phyloP scores from a whole-genome alignment of 2,329 filamentous ascomycete genomes.

The Fusarium sp. region DNA sequence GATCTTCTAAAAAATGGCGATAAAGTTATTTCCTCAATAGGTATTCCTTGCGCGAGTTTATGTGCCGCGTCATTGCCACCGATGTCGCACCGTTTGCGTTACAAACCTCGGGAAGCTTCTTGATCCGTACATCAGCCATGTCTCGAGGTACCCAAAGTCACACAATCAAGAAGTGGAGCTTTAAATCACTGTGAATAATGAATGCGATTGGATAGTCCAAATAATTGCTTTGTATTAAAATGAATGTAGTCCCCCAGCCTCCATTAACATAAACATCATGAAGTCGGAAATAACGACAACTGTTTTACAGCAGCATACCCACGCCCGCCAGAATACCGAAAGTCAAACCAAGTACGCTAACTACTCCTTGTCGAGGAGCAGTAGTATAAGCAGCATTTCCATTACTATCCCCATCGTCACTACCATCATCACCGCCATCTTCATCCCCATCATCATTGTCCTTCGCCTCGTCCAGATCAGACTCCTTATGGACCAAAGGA shows the following conservation, averaged over 20 bases:
- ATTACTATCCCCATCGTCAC: not conserved
- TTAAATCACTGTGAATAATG: too few relatives aligned
- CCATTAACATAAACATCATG: not conserved
- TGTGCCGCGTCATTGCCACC: not conserved
- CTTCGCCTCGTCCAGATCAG: not conserved
- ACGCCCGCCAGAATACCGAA: conserved; percentile 5
- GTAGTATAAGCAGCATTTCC: not conserved
- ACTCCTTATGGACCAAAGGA: not conserved
- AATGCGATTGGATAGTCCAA: not conserved
- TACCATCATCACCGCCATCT: not conserved
- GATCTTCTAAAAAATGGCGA: not conserved
- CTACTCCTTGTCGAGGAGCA: not conserved
- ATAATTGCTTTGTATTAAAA: not conserved
- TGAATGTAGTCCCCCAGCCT: not conserved
- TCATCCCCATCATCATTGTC: not conserved
- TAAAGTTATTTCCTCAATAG: not conserved
- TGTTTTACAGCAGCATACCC: conserved; percentile 4
- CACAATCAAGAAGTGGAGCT: too few relatives aligned
- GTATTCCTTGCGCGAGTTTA: not conserved
- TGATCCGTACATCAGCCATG: not conserved
- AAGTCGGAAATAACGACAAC: not conserved
- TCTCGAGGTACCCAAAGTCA: too few relatives aligned
- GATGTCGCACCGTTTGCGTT: not conserved
- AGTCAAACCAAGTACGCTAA: not conserved
- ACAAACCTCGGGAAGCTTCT: not conserved